Percentiles rank a stretch among this genome's conserved stretches.
These are phyloP conservation scores for Coelastrella sp. DNA, from an alignment of 139 green algal genomes.

Conservation along the genomic window DNA sequence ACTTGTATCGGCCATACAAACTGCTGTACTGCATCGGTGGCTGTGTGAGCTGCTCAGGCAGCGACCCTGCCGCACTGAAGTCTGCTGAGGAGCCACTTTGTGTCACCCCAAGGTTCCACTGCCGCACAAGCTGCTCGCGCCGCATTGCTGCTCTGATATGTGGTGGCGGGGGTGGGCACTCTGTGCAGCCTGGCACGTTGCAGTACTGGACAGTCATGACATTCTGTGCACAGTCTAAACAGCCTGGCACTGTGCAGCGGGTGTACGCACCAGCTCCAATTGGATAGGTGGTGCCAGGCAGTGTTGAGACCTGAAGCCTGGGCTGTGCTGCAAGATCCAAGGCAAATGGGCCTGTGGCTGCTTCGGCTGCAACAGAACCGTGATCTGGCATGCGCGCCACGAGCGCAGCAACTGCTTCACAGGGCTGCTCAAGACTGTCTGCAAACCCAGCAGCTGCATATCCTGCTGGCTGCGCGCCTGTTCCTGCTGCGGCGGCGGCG, in stretches of 20 bases:
- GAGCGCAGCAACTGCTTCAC: too few species aligned
- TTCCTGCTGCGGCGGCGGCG: too few species aligned
- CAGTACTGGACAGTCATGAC: not conserved
- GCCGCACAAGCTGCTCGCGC: not conserved
- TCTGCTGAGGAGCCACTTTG: too few species aligned
- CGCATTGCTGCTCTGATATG: not conserved
- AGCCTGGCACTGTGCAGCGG: not conserved
- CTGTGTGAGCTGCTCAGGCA: not conserved
- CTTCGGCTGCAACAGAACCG: conserved; percentile 5
- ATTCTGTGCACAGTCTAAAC: not conserved
- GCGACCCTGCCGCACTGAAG: too few species aligned
- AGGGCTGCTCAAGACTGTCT: too few species aligned
- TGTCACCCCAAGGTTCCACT: too few species aligned
- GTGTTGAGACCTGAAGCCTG: not conserved
- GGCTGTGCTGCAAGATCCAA: not conserved
- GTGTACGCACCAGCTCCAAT: not conserved
- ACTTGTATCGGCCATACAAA: not conserved
- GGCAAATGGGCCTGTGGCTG: not conserved
- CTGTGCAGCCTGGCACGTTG: not conserved
- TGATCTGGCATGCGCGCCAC: not conserved
- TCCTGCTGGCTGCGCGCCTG: too few species aligned
- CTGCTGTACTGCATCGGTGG: not conserved
- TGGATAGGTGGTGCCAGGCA: not conserved
- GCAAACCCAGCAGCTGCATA: too few species aligned
- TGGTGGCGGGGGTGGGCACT: not conserved